These are phyloP conservation scores for Corylus avellana DNA, from an alignment of 306 rosid genomes.

Conservation along the genomic window DNA sequence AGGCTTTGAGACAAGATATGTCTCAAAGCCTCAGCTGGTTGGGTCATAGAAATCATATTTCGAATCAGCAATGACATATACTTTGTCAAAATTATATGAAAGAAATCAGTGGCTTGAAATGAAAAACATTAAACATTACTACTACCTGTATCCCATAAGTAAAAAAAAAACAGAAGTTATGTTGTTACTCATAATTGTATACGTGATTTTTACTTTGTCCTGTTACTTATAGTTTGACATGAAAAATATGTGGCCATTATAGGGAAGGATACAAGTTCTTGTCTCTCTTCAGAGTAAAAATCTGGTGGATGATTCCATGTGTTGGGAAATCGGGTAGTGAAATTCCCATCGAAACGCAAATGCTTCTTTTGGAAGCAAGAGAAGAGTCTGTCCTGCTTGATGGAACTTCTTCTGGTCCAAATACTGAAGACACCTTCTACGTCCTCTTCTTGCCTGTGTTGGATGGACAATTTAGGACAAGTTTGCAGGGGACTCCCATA, in stretches of 20 bases:
- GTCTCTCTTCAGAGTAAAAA: slow-evolving; percentile 60
- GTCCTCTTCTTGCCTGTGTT: slow-evolving; percentile 66
- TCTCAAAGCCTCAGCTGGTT: too few species aligned
- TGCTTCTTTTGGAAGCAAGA: slow-evolving; percentile 65
- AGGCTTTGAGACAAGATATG: too few species aligned
- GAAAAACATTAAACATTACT: neutral
- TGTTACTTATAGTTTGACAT: neutral
- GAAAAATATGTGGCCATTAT: slow-evolving; percentile 17
- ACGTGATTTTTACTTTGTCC: neutral
- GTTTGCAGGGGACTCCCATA: slow-evolving; percentile 58
- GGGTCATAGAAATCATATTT: too few species aligned
- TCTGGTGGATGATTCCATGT: slow-evolving; percentile 84
- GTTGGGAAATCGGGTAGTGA: slow-evolving; percentile 55
- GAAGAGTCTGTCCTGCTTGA: slow-evolving; percentile 36
- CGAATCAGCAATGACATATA: too few species aligned
- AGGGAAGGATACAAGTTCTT: slow-evolving; percentile 60
- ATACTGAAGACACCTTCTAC: slow-evolving; percentile 34
- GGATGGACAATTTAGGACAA: slow-evolving; percentile 67
- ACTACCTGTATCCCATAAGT: neutral
- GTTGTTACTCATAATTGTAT: neutral
- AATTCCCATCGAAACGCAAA: slow-evolving; percentile 72
- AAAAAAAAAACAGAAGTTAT: neutral
- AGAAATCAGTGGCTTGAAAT: too few species aligned
- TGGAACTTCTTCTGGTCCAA: slow-evolving; percentile 38
- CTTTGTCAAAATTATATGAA: too few species aligned